These are phyloP conservation scores for Microsporum audouinii DNA, from an alignment of 2,329 filamentous ascomycete genomes.

Conservation along the genomic window DNA sequence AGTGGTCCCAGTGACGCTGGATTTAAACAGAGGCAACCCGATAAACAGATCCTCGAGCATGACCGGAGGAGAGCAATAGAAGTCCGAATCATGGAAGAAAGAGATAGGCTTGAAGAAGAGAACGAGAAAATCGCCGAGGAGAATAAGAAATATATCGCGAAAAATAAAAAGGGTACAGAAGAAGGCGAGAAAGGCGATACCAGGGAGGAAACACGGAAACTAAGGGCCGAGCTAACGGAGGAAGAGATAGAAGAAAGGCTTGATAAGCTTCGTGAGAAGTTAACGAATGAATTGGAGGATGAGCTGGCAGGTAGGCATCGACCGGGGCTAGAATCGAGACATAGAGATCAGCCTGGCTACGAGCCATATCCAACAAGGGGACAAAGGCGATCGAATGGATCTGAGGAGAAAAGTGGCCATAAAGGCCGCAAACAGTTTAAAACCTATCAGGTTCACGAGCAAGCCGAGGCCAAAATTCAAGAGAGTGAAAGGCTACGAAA, in stretches of 20 bases:
- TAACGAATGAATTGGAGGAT: slow-evolving; percentile 47
- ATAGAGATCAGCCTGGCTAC: slow-evolving; percentile 5
- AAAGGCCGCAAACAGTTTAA: slow-evolving; percentile 52
- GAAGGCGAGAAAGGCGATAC: slow-evolving; percentile 11
- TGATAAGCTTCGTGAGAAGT: slow-evolving; percentile 52
- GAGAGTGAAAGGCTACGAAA: slow-evolving; percentile 81
- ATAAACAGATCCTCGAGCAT: slow-evolving; percentile 87
- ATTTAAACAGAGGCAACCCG: slow-evolving; percentile 71
- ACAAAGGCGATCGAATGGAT: slow-evolving; percentile 17
- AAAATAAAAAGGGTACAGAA: slow-evolving; percentile 10
- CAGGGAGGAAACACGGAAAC: slow-evolving; percentile 25
- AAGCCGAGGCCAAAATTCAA: slow-evolving; percentile 89
- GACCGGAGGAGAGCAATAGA: slow-evolving; percentile 85
- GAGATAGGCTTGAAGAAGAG: slow-evolving; percentile 86
- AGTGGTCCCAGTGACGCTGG: slow-evolving; percentile 44
- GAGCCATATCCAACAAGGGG: slow-evolving; percentile 6
- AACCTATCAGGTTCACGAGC: slow-evolving; percentile 86
- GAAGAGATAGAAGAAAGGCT: slow-evolving; percentile 79
- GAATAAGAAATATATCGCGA: slow-evolving; percentile 33
- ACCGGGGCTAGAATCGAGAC: not conserved
- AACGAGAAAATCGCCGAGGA: slow-evolving; percentile 59
- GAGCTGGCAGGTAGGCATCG: slow-evolving; percentile 24
- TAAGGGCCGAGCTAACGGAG: slow-evolving; percentile 46
- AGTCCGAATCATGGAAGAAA: slow-evolving; percentile 81
- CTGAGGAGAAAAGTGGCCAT: slow-evolving; percentile 15